phyloP scores from a whole-genome alignment of 2,329 filamentous ascomycete species.

The Nigrograna mackinnonii region DNA sequence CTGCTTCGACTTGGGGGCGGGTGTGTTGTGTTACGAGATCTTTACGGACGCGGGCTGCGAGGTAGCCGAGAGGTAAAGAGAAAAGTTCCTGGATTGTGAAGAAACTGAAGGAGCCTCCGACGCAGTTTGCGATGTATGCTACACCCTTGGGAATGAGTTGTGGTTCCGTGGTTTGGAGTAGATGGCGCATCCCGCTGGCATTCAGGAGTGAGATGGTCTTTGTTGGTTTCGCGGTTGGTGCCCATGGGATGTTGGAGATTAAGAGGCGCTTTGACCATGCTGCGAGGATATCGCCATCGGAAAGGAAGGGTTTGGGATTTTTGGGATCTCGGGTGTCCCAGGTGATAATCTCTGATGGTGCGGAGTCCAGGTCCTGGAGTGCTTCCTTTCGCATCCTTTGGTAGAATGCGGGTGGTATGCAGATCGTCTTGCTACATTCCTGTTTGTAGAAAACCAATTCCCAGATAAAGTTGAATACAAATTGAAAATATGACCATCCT shows the following conservation, averaged over 20 bases:
- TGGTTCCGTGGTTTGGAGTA: slow-evolving; percentile 13
- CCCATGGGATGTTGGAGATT: slow-evolving; percentile 11
- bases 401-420: slow-evolving; percentile 18
- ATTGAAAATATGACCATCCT: slow-evolving; percentile 10
- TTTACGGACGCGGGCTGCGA: slow-evolving; percentile 23
- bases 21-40: slow-evolving; percentile 20
- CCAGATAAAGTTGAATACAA: slow-evolving; percentile 17
- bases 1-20: slow-evolving; percentile 18
- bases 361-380: slow-evolving; percentile 11
- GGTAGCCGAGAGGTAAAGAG: slow-evolving; percentile 17
- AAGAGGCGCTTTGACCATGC: slow-evolving; percentile 12
- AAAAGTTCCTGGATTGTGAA: slow-evolving; percentile 16
- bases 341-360: slow-evolving; percentile 4
- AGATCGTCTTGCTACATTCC: slow-evolving; percentile 10
- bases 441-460: slow-evolving; percentile 14
- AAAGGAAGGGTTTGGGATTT: slow-evolving; percentile 14
- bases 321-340: slow-evolving; percentile 10
- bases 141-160: slow-evolving; percentile 12
- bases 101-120: slow-evolving; percentile 5
- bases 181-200: slow-evolving; percentile 24
- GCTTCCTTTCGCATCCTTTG: slow-evolving; percentile 11
- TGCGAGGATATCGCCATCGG: slow-evolving; percentile 22
- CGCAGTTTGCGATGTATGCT: slow-evolving; percentile 21
- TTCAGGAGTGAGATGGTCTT: slow-evolving; percentile 25
- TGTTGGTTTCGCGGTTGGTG: slow-evolving; percentile 9